Evolutionary conservation across 345 rosid genomes (phyloP).

Genomic region (Aquilaria yunnanensis): DNA sequence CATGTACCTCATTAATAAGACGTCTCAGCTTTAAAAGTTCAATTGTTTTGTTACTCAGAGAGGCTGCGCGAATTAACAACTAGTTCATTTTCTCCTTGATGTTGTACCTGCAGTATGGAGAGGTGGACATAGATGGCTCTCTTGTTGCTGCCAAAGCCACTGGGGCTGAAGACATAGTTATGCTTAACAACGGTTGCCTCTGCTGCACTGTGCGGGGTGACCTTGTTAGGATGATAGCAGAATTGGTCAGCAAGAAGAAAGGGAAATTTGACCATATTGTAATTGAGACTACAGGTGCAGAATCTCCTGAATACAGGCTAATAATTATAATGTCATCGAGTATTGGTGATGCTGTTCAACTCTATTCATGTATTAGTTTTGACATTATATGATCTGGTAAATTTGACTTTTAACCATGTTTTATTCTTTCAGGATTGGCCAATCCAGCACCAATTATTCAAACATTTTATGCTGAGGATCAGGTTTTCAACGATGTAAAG

Average conservation of each 20-base stretch:
- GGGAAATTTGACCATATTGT: slow-evolving; percentile 90
- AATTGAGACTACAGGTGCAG: slow-evolving; percentile 84
- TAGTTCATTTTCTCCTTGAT: background rate
- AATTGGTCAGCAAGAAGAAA: slow-evolving; percentile 71
- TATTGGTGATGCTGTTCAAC: background rate
- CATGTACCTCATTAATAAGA: background rate
- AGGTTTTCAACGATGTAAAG: slow-evolving; percentile 77
- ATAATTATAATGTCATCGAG: background rate
- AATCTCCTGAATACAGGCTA: background rate
- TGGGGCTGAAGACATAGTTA: slow-evolving; percentile 84
- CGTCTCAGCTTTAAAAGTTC: too few relatives aligned
- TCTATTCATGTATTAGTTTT: too few relatives aligned
- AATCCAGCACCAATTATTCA: slow-evolving; percentile 98
- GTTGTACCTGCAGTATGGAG: slow-evolving; percentile 61
- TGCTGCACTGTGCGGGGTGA: slow-evolving; percentile 99
- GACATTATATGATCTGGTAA: background rate
- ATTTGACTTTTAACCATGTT: background rate
- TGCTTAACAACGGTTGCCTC: slow-evolving; percentile 96
- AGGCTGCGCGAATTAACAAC: background rate
- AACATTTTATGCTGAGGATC: slow-evolving; percentile 92
- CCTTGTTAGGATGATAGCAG: slow-evolving; percentile 91
- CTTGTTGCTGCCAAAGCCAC: slow-evolving; percentile 85
- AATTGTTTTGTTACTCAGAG: too few relatives aligned
- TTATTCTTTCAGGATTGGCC: slow-evolving; percentile 62
- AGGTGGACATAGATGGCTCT: slow-evolving; percentile 93